Evolutionary conservation across 2,329 filamentous ascomycete species (phyloP).

Genomic region (Colletotrichum tabaci): DNA sequence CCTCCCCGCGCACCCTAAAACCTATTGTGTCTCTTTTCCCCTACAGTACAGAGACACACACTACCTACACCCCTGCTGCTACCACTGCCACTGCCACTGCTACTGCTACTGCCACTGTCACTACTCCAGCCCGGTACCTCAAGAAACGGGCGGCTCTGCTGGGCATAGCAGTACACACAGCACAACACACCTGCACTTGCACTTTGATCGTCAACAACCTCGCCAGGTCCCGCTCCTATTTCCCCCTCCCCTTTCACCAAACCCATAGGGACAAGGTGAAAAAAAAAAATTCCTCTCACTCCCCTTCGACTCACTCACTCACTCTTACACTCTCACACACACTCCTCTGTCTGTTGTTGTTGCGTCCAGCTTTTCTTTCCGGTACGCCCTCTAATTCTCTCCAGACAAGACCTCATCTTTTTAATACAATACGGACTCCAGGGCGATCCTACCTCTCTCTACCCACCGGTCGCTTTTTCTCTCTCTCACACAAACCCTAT

Average conservation of each 20-base stretch:
- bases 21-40: too few relatives aligned
- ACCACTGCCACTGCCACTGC: neutral
- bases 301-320: neutral
- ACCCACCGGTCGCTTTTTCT: slow-evolving; percentile 25
- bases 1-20: too few relatives aligned
- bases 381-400: slow-evolving; percentile 34
- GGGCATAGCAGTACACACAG: neutral
- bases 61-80: neutral
- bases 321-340: neutral
- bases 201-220: slow-evolving; percentile 36
- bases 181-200: neutral
- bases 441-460: slow-evolving; percentile 19
- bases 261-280: neutral
- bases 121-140: neutral
- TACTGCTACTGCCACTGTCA: neutral
- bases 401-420: slow-evolving; percentile 11
- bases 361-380: slow-evolving; percentile 17
- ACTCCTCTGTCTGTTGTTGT: slow-evolving; percentile 33
- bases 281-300: slow-evolving; percentile 11
- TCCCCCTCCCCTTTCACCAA: slow-evolving; percentile 18
- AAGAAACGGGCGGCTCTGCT: neutral
- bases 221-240: slow-evolving; percentile 33
- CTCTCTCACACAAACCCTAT: slow-evolving; percentile 23
- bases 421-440: slow-evolving; percentile 39
- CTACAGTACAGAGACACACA: too few relatives aligned